Evolutionary conservation across 352 stramenopile species (phyloP).

Genomic region (Globisporangium ultimum): DNA sequence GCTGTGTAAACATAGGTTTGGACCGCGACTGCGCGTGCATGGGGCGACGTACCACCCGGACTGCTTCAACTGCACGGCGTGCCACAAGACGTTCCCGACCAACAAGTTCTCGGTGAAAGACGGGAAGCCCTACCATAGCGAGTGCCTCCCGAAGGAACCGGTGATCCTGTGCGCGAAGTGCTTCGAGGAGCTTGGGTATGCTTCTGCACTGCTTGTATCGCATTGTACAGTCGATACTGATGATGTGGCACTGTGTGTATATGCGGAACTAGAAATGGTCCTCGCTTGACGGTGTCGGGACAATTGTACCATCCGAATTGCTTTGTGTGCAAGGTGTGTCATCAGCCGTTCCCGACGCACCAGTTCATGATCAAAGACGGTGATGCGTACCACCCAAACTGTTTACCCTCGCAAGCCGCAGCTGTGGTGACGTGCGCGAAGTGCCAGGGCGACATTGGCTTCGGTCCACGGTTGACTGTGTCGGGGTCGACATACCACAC

Average conservation of each 20-base stretch:
- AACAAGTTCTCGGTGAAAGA: conserved; percentile 37
- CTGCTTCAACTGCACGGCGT: conserved; percentile 49
- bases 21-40: conserved; percentile 36
- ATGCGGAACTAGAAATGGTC: conserved; percentile 17
- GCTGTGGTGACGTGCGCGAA: conserved; percentile 15
- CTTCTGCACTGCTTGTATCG: background rate
- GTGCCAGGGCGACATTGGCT: conserved; percentile 19
- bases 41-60: conserved; percentile 38
- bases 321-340: conserved; percentile 44
- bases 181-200: conserved; percentile 8
- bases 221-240: background rate
- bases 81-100: conserved; percentile 23
- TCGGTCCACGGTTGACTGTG: conserved; percentile 22
- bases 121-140: conserved; percentile 30
- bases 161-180: conserved; percentile 7
- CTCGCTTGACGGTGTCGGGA: conserved; percentile 33
- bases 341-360: conserved; percentile 29
- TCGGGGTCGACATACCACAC: conserved; percentile 27
- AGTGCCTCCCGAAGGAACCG: conserved; percentile 26
- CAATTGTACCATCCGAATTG: conserved; percentile 45
- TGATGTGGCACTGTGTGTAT: background rate
- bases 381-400: conserved; percentile 61
- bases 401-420: conserved; percentile 16
- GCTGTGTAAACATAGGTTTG: conserved; percentile 10
- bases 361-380: conserved; percentile 54